These are phyloP conservation scores for Metarhizium rileyi DNA, from an alignment of 2,329 filamentous ascomycete genomes.

Conservation along the genomic window DNA sequence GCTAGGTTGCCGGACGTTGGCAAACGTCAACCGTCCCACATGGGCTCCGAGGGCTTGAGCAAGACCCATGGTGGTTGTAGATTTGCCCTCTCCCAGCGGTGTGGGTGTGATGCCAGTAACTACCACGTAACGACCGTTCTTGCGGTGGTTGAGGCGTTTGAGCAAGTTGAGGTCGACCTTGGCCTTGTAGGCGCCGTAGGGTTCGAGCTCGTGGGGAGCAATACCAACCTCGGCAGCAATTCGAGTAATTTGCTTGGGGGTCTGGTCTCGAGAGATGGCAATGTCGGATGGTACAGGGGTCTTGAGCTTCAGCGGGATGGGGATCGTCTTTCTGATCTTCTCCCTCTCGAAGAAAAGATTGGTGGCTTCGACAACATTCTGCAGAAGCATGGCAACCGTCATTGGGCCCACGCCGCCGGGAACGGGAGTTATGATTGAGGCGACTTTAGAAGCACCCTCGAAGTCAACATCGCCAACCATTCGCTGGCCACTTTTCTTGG, in stretches of 20 bases:
- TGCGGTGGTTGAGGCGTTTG: slow-evolving; percentile 75
- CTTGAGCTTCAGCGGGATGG: slow-evolving; percentile 72
- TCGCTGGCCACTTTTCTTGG: slow-evolving; percentile 85
- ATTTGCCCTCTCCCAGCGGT: slow-evolving; percentile 94
- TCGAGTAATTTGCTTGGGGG: slow-evolving; percentile 81
- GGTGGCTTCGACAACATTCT: slow-evolving; percentile 87
- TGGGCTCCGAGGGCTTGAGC: slow-evolving; percentile 89
- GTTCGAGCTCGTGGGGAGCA: slow-evolving; percentile 79
- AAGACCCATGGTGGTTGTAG: slow-evolving; percentile 92
- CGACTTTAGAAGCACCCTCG: slow-evolving; percentile 72
- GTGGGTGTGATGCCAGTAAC: slow-evolving; percentile 96
- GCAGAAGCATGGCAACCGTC: slow-evolving; percentile 96
- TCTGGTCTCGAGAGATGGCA: slow-evolving; percentile 77
- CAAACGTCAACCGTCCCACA: slow-evolving; percentile 78
- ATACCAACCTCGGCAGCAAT: slow-evolving; percentile 84
- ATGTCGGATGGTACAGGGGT: slow-evolving; percentile 92
- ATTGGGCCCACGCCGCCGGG: slow-evolving; percentile 96
- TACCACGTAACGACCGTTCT: slow-evolving; percentile 82
- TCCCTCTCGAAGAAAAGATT: slow-evolving; percentile 73
- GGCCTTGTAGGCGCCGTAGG: slow-evolving; percentile 90
- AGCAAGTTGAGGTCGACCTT: slow-evolving; percentile 82
- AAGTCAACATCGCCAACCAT: slow-evolving; percentile 95
- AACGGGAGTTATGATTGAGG: slow-evolving; percentile 89
- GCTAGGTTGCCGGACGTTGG: slow-evolving; percentile 93
- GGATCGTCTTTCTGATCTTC: slow-evolving; percentile 68